Conservation (phyloP, 83 land plant species). For the Larix sibirica region DNA sequence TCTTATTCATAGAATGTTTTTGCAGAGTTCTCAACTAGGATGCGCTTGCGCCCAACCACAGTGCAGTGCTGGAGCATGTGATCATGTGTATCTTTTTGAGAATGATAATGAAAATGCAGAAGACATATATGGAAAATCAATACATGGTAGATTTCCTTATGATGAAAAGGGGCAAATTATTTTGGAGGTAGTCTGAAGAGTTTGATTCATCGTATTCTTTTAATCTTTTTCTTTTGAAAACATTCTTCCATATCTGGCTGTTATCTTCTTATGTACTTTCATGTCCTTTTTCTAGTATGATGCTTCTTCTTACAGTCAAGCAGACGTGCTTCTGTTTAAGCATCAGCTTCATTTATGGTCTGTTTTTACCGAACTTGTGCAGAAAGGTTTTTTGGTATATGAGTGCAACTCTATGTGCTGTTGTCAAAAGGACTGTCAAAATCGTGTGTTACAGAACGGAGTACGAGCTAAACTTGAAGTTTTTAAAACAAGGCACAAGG, state of each 20-base stretch:
- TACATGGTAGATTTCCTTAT: slow-evolving; percentile 92
- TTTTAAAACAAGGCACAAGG: slow-evolving; percentile 88
- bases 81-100: slow-evolving; percentile 91
- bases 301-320: not conserved
- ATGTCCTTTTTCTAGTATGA: not conserved
- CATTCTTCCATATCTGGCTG: too few species aligned
- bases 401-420: slow-evolving; percentile 92
- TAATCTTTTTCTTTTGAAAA: too few species aligned
- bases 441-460: slow-evolving; percentile 94
- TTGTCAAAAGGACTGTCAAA: slow-evolving; percentile 69
- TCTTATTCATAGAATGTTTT: not conserved
- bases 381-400: slow-evolving; percentile 95
- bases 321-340: not conserved
- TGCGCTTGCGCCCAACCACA: slow-evolving; percentile 60
- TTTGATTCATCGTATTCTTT: too few species aligned
- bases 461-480: slow-evolving; percentile 86
- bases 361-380: slow-evolving; percentile 13
- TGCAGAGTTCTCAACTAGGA: slow-evolving; percentile 83
- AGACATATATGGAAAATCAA: slow-evolving; percentile 77
- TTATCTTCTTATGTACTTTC: too few species aligned
- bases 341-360: not conserved
- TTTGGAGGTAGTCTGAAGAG: slow-evolving; percentile 83
- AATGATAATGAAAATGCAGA: slow-evolving; percentile 86
- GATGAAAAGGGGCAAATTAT: slow-evolving; percentile 74
- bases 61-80: slow-evolving; percentile 75